phyloP scores from a whole-genome alignment of 1,284 basidiomycete genomes.

The Melampsora larici-populina region DNA sequence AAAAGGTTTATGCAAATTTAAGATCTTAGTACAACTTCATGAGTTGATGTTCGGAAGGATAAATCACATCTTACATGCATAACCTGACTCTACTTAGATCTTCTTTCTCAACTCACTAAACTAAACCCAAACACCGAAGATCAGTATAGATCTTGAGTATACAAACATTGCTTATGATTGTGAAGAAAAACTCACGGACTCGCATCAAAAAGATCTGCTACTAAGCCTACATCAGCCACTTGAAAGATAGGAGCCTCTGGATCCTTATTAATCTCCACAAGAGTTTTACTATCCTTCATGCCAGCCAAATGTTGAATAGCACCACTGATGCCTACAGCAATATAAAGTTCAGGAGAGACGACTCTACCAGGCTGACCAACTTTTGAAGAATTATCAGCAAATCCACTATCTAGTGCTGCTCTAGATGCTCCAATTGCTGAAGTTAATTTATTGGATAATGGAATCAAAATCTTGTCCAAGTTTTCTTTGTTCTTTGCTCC shows the following conservation, averaged over 20 bases:
- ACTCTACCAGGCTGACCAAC: slow-evolving; percentile 97
- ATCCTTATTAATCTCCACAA: slow-evolving; percentile 98
- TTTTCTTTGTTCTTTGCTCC: slow-evolving; percentile 93
- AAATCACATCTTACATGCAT: not conserved
- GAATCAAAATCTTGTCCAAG: slow-evolving; percentile 82
- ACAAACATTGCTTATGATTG: no score
- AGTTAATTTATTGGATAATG: slow-evolving; percentile 85
- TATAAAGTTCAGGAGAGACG: slow-evolving; percentile 79
- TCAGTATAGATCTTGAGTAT: no score
- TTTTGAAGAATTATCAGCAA: slow-evolving; percentile 96
- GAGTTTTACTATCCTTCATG: slow-evolving; percentile 99
- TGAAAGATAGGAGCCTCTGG: slow-evolving; percentile 99
- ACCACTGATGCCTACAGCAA: slow-evolving; percentile 94
- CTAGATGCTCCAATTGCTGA: slow-evolving; percentile 96
- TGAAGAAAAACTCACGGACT: slow-evolving; percentile 52
- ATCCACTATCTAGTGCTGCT: slow-evolving; percentile 96
- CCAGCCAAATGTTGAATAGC: slow-evolving; percentile 98
- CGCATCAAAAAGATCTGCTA: slow-evolving; percentile 60
- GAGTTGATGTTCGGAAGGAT: not conserved
- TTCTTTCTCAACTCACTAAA: not conserved
- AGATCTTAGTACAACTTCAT: not conserved
- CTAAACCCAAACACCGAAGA: not conserved
- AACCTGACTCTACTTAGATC: not conserved
- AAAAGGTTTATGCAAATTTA: not conserved
- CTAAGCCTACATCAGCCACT: slow-evolving; percentile 91